Base-by-base conservation (phyloP, 257 asterid genomes). In the Petunia axillaris region DNA sequence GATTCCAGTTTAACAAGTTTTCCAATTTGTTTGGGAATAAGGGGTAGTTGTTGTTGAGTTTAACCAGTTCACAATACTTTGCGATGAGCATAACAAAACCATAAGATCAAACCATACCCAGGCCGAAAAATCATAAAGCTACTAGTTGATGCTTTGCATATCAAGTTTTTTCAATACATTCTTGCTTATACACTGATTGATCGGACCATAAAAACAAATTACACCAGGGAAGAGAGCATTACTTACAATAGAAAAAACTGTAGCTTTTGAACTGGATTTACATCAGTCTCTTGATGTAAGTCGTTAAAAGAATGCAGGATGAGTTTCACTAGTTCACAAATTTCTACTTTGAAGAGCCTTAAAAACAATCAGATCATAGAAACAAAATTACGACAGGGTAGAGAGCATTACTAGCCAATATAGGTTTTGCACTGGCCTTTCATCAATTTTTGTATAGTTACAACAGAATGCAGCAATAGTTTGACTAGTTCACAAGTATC, bases 401-500 rank as follows among this genome's bases (percentile, higher is more conserved):
- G 76, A 68, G 39, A 68, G 8, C 14, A 39, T 25, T 44, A 8
- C 16, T 57, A 8, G 40, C 58, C 8, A 2, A 44, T 48, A 16
- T 25, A 71, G 43, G 77, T 46, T 71, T 35, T 71, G 59, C 77
- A 25, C 10, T 71, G 10, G 11, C 77, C 77, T 48, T 46, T 52
- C 25, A 46, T 46, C 59, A 70, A 41, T 70, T 10, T 35, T 41
- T 9, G 25, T 25, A 36, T 2, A 11, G 77, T 46, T 46, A 25
- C 59, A 48, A 71, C 57, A 48, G 59, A 44, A 70, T 16, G 76
- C 41, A 70, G 58, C 15, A 67, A 67, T 53, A 41, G 15, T 67
- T 70, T 68, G 58, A 70, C 59, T 70, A 70, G 58, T 8, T 44
- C 40, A 70, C 15, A 44, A 68, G 8, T 43, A 41, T 44, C 40